Base-by-base conservation (phyloP, 2,329 filamentous ascomycete genomes). In the Pestalotiopsis sp. region DNA sequence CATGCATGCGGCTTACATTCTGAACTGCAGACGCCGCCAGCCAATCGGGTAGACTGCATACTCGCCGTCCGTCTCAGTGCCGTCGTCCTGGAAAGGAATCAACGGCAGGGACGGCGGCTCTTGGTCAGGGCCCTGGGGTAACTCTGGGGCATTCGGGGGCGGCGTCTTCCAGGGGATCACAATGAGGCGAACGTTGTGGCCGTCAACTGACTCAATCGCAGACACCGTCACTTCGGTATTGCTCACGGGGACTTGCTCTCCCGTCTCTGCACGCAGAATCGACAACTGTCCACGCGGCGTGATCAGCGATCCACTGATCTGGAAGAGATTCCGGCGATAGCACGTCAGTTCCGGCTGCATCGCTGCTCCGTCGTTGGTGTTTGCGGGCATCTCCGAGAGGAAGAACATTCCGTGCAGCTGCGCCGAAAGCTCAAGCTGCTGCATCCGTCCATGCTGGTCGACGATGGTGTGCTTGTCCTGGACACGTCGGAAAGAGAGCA, bases 81-180 rank as follows among this genome's bases (percentile, higher is more conserved):
- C 86, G 60, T 89, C 87, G n/a, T 90, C 88, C 55, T 89, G 86
- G 74, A 90, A 90, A 4, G 88, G 88, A 64, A 90, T 88, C 70
- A 98, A 81, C 1, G 93, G 93, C 69, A 97, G 90, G 1, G 93
- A 88, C 0, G 92, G 89, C 4, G 95, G 95, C 78, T 98, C 95
- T 77, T 95, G 94, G 78, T 98, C 95, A 0, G 84, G 84, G 1
- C 83, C 83, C 70, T 91, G 88, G 70, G 81, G 86, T 69, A 90
- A 85, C 71, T 92, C 89, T n/a, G 90, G 87, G 3, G 91, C 89
- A 80, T 91, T 93, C 64, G 93, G 93, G 36, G 92, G 93, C 1
- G 94, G 95, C 2, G 95, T 98, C 84, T 98, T 98, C 95, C 95
- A 98, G 1, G 95, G 95, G 69, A 98, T 97, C 7, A 96, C 96